Base-by-base conservation (phyloP, 352 stramenopile genomes). In the Pseudoperonospora humuli region DNA sequence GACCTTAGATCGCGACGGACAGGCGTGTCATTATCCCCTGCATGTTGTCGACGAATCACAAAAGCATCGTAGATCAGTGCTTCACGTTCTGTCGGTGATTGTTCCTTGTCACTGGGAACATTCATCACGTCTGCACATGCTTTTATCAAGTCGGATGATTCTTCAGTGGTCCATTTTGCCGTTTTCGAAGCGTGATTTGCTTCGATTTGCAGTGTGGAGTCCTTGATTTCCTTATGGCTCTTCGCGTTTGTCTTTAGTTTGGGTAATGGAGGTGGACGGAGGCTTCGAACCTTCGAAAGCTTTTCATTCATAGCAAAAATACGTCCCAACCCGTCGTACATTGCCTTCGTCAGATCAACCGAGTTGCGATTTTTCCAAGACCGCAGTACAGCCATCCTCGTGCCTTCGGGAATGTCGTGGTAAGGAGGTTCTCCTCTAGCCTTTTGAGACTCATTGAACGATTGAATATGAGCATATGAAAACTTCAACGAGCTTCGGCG, bases 361-460 rank as follows among this genome's bases (percentile, higher is more conserved):
- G 57, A 67, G 27, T 72, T 72, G 39, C 54, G 54, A 14, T 69
- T 66, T 36, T 68, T 64, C 62, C 62, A 72, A 5, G 57, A 66
- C 1, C 54, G 49, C n/a, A 72, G 39, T 35, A 68, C 20, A 34
- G 23, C 50, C 37, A 61, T 52, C 9, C 62, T 40, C 3, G 23
- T 56, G 10, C 49, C 39, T 39, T 66, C 34, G 5, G 57, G 44
- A 8, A 68, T 57, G 18, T 59, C 41, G 14, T 58, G 51, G 37
- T 60, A 72, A 19, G 24, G 42, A 28, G 43, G 50, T n/a, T 57
- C 39, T 1, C 54, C 54, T 27, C 66, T 68, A 4, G 34, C 36
- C 32, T 61, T 50, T 28, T 72, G 62, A 4, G 54, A 47, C 25
- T 63, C 47, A 26, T 72, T 66, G 34, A 66, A 72, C 0, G 58